A percentile compares a stretch with the other conserved stretches of the same genome.
Conservation (phyloP, 164 flowering plant species). For the Aristolochia contorta region DNA sequence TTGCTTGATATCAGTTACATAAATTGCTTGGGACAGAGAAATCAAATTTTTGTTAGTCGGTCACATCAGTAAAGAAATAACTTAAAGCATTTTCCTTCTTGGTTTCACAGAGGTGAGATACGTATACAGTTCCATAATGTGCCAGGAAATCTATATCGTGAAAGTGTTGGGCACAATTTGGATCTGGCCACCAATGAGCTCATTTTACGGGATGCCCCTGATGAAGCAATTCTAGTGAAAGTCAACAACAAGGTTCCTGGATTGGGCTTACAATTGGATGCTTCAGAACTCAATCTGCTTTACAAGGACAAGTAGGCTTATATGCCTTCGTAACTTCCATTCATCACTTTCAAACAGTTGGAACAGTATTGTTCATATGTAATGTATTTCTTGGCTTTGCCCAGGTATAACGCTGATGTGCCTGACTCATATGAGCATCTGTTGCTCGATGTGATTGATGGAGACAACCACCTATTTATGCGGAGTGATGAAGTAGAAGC, state of each 20-base stretch:
- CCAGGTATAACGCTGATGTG: constrained; percentile 47
- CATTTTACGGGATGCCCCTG: constrained; percentile 47
- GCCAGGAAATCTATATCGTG: constrained; percentile 52
- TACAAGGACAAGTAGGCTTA: constrained; percentile 44
- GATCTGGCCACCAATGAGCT: constrained; percentile 51
- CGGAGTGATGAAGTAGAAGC: constrained; percentile 59
- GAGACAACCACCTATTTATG: constrained; percentile 56
- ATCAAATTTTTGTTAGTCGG: too few species aligned
- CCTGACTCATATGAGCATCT: constrained; percentile 69
- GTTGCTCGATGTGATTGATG: constrained; percentile 54
- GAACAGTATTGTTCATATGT: too few species aligned
- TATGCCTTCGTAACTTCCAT: not conserved
- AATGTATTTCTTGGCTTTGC: too few species aligned
- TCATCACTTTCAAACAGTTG: too few species aligned
- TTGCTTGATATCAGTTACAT: too few species aligned
- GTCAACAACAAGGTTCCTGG: constrained; percentile 67
- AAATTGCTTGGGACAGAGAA: too few species aligned
- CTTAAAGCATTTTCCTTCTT: not conserved
- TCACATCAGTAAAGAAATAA: too few species aligned
- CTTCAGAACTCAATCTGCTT: constrained; percentile 49
- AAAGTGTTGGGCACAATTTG: constrained; percentile 30
- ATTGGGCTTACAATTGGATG: constrained; percentile 45
- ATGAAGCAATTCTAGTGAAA: constrained; percentile 57
- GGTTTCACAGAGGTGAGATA: constrained; percentile 41
- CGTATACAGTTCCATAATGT: constrained; percentile 47